Conservation (phyloP, 2,329 filamentous ascomycete species). For the Monilinia vaccinii-corymbosi region DNA sequence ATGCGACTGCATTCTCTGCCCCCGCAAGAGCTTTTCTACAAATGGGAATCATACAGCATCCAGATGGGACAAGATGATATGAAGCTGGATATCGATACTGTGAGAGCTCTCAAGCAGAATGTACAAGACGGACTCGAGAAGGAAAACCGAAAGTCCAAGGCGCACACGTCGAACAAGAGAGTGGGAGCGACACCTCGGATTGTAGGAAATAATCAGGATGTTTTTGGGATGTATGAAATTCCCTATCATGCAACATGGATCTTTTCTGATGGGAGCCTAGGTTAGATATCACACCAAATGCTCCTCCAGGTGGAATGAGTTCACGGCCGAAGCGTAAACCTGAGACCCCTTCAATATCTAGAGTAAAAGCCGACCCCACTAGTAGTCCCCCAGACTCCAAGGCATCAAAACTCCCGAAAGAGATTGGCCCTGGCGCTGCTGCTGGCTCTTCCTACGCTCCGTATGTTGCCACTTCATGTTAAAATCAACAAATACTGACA, state of each 20-base stretch:
- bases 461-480: conserved; percentile 2
- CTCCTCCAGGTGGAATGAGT: conserved; percentile 32
- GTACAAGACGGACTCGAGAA: conserved; percentile 78
- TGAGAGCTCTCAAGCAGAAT: conserved; percentile 74
- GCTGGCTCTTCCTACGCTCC: background rate
- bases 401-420: conserved; percentile 27
- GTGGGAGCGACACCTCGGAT: conserved; percentile 54
- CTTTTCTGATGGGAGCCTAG: conserved; percentile 31
- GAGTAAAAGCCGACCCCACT: conserved; percentile 36
- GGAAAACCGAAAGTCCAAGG: conserved; percentile 55
- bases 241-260: background rate
- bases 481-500: conserved; percentile 22
- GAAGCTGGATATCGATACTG: conserved; percentile 58
- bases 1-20: conserved; percentile 73
- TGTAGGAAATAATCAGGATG: conserved; percentile 48
- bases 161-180: conserved; percentile 55
- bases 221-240: conserved; percentile 66
- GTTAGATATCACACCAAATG: conserved; percentile 61
- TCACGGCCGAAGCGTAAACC: conserved; percentile 27
- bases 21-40: conserved; percentile 86
- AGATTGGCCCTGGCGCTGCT: background rate
- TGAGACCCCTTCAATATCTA: conserved; percentile 40
- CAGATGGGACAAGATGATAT: conserved; percentile 82
- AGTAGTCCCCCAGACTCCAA: conserved; percentile 39
- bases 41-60: conserved; percentile 97